A percentile compares a stretch with the other conserved stretches of the same genome.
These are phyloP conservation scores for Ophiostoma quercus DNA, from an alignment of 2,329 filamentous ascomycete species.

Conservation along the genomic window DNA sequence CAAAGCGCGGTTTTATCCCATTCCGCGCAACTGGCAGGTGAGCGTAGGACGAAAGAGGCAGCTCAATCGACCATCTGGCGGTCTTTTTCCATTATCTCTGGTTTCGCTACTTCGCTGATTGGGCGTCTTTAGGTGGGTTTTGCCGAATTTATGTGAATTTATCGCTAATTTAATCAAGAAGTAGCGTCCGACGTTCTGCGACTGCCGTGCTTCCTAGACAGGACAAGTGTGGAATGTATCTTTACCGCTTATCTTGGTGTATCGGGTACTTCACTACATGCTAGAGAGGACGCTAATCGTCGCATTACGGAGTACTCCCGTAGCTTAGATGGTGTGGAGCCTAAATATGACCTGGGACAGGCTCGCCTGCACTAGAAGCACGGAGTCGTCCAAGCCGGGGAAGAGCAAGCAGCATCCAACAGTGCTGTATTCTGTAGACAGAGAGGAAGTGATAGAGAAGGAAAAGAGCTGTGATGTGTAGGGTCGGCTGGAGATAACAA, in stretches of 20 bases:
- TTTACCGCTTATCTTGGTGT: neutral
- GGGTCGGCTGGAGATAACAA: neutral
- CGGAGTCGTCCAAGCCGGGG: neutral
- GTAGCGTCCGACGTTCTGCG: conserved; percentile 3
- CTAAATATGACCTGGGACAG: conserved; percentile 4
- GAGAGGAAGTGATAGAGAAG: neutral
- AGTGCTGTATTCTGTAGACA: neutral
- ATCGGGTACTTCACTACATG: neutral
- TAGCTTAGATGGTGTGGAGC: conserved; percentile 7
- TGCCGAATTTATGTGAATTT: neutral
- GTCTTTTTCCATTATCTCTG: conserved; percentile 4
- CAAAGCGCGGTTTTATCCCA: neutral
- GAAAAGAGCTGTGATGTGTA: neutral
- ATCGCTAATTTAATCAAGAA: neutral
- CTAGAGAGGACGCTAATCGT: conserved; percentile 10
- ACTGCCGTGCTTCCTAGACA: conserved; percentile 17
- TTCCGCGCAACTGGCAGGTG: neutral
- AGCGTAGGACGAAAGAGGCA: conserved; percentile 18
- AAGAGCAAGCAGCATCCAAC: neutral
- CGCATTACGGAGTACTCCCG: conserved; percentile 10
- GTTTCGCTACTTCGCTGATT: neutral
- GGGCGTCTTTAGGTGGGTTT: neutral
- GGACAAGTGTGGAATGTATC: neutral
- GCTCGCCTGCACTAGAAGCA: neutral
- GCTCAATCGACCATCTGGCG: neutral